phyloP scores from a whole-genome alignment of 495 filamentous ascomycete species.

The Tuber melanosporum region DNA sequence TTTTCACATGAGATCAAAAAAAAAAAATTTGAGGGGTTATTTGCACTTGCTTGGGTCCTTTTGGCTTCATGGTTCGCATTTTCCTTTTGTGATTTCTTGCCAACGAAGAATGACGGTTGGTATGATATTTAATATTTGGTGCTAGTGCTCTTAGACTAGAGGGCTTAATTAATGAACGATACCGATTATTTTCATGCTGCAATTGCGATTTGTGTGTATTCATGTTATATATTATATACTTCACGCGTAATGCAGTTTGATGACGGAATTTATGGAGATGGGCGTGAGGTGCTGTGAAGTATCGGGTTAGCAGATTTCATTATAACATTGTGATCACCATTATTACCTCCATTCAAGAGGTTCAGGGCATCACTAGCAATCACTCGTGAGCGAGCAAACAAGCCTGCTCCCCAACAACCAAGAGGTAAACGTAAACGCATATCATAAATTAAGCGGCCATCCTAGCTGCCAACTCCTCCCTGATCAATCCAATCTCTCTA shows the following conservation, averaged over 20 bases:
- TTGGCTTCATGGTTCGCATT: not conserved
- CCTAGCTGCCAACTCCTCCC: conserved; percentile 6
- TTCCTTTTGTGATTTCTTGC: not conserved
- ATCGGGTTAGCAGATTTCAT: not conserved
- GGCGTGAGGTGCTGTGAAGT: not conserved
- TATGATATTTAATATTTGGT: not conserved
- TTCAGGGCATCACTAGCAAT: not conserved
- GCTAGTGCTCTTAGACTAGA: not conserved
- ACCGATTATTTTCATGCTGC: not conserved
- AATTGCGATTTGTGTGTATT: not conserved
- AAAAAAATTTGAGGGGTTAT: too few species aligned
- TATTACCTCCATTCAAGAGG: not conserved
- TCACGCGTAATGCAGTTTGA: not conserved
- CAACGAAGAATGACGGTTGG: not conserved
- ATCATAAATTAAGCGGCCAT: not conserved
- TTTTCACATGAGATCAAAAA: not conserved
- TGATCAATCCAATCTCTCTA: not conserved
- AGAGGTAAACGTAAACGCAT: not conserved
- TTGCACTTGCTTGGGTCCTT: not conserved
- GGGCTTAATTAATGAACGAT: not conserved
- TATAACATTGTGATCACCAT: not conserved
- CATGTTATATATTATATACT: too few species aligned
- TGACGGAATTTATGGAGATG: not conserved
- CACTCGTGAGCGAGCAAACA: not conserved
- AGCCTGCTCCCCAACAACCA: not conserved